Evolutionary conservation across 371 early-diverging fungal genomes (phyloP).

Genomic region (Encephalitozoon cuniculi): DNA sequence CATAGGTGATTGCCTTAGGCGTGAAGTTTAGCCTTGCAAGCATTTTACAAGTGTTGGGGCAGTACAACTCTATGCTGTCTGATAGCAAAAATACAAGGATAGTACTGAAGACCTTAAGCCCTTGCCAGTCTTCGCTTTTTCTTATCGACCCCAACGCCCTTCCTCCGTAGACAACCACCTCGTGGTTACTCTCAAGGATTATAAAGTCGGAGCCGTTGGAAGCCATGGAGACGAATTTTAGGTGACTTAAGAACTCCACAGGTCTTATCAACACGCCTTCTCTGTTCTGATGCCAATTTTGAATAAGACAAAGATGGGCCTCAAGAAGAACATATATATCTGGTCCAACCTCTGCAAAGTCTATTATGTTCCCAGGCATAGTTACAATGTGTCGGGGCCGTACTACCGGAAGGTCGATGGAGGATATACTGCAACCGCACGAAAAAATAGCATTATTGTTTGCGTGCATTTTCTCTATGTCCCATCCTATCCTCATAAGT

Average conservation of each 20-base stretch:
- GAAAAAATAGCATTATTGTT: background rate
- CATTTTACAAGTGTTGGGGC: background rate
- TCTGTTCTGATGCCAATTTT: background rate
- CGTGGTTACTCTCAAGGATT: background rate
- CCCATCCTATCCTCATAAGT: background rate
- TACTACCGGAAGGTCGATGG: background rate
- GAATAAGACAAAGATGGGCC: background rate
- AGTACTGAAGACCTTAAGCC: background rate
- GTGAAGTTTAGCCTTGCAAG: background rate
- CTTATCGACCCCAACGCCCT: background rate
- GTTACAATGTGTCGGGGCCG: background rate
- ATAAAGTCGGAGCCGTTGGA: background rate
- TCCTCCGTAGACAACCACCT: background rate
- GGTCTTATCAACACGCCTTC: background rate
- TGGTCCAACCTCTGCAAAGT: background rate
- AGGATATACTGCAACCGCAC: background rate
- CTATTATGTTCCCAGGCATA: background rate
- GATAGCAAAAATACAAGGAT: background rate
- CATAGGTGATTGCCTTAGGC: background rate
- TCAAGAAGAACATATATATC: background rate
- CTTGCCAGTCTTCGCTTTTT: background rate
- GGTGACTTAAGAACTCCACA: background rate
- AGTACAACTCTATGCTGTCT: background rate
- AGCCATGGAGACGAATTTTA: background rate
- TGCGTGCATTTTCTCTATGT: background rate